These are phyloP conservation scores for Candida sonorensis DNA, from an alignment of 805 yeast genomes.

Conservation along the genomic window DNA sequence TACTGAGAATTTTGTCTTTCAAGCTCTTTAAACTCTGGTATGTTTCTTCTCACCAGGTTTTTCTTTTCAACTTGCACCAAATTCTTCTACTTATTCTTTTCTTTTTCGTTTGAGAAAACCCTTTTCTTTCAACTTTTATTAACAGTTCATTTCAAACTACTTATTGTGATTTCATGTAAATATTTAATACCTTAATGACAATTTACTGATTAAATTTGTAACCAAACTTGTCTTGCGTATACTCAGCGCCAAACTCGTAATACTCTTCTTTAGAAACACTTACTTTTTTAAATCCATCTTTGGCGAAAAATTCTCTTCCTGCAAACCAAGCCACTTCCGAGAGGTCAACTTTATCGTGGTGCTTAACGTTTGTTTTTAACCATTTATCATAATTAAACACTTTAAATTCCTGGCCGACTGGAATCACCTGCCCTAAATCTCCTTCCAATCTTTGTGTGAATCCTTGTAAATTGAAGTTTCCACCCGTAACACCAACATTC, in stretches of 20 bases:
- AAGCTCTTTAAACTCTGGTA: too few species aligned
- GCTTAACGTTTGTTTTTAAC: conserved; percentile 13
- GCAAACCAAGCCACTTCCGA: conserved; percentile 46
- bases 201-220: conserved; percentile 7
- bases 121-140: too few species aligned
- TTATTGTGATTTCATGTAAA: too few species aligned
- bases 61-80: too few species aligned
- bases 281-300: conserved; percentile 40
- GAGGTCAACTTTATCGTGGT: conserved; percentile 29
- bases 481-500: conserved; percentile 79
- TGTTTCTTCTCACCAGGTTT: too few species aligned
- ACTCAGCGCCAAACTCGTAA: conserved; percentile 69
- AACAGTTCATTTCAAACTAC: too few species aligned
- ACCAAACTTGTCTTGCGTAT: conserved; percentile 28
- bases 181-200: too few species aligned
- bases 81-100: too few species aligned
- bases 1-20: too few species aligned
- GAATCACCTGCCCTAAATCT: conserved; percentile 62
- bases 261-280: conserved; percentile 75
- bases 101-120: too few species aligned
- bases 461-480: conserved; percentile 66
- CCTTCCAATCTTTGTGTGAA: conserved; percentile 51
- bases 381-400: conserved; percentile 27
- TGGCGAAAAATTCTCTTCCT: conserved; percentile 41
- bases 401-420: conserved; percentile 62